Conservation (phyloP, 192 early-diverging fungal species). For the Podila epigama region DNA sequence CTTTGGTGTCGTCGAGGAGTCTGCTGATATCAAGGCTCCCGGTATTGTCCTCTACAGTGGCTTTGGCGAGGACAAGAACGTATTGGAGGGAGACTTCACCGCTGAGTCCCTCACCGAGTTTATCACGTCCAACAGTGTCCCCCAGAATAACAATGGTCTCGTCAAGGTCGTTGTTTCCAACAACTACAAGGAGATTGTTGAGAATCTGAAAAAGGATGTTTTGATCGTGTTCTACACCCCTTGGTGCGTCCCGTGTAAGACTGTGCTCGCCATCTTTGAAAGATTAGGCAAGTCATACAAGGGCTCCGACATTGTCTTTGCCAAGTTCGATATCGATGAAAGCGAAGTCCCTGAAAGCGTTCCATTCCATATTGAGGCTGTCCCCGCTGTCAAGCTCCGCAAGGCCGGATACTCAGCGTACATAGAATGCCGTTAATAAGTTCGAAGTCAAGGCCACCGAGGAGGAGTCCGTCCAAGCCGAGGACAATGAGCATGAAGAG, state of each 20-base stretch:
- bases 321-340: conserved; percentile 95
- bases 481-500: conserved; percentile 51
- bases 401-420: conserved; percentile 74
- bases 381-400: conserved; percentile 95
- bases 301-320: conserved; percentile 59
- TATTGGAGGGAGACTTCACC: conserved; percentile 69
- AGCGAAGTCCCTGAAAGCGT: conserved; percentile 85
- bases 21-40: conserved; percentile 61
- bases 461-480: conserved; percentile 22
- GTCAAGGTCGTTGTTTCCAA: conserved; percentile 92
- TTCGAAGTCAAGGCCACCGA: conserved; percentile 36
- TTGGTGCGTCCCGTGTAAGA: conserved; percentile 88
- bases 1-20: conserved; percentile 83
- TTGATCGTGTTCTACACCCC: conserved; percentile 94
- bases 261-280: conserved; percentile 79
- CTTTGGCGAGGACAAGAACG: conserved; percentile 87
- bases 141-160: conserved; percentile 83
- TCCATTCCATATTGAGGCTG: conserved; percentile 81
- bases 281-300: conserved; percentile 70
- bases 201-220: conserved; percentile 83
- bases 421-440: conserved; percentile 73
- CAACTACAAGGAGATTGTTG: conserved; percentile 83
- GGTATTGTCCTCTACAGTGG: conserved; percentile 85
- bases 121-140: conserved; percentile 83
- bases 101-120: conserved; percentile 62